Evolutionary conservation across 1,284 basidiomycete genomes (phyloP).

Genomic region (Ceratobasidium sp.): DNA sequence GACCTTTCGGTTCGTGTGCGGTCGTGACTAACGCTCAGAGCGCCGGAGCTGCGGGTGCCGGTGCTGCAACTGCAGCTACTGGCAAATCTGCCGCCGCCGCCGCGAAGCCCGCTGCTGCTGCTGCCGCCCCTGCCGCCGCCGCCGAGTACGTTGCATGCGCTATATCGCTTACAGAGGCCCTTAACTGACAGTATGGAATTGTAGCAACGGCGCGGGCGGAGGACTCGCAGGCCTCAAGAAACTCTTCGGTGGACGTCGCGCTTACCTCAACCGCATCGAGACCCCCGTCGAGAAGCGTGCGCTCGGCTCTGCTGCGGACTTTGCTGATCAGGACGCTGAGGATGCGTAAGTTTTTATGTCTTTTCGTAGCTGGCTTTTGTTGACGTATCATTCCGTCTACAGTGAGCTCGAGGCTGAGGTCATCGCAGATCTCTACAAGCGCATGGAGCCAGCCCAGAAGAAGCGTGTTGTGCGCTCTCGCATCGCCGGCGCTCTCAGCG

Average conservation of each 20-base stretch:
- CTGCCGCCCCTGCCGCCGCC: not conserved
- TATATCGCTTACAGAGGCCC: not conserved
- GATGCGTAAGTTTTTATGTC: not conserved
- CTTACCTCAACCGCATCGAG: slow-evolving; percentile 17
- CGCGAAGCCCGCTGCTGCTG: not conserved
- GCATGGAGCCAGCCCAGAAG: slow-evolving; percentile 14
- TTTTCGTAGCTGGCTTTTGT: not conserved
- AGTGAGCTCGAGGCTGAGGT: slow-evolving; percentile 20
- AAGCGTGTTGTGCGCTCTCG: slow-evolving; percentile 28
- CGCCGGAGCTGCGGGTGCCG: not conserved
- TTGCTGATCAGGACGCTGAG: slow-evolving; percentile 15
- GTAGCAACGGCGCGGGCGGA: not conserved
- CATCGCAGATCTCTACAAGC: slow-evolving; percentile 27
- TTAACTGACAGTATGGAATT: not conserved
- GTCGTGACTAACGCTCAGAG: slow-evolving; percentile 26
- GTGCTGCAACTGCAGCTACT: not conserved
- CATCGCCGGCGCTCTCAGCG: slow-evolving; percentile 11
- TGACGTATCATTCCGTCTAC: not conserved
- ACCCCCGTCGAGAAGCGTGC: slow-evolving; percentile 12
- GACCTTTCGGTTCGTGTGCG: slow-evolving; percentile 39
- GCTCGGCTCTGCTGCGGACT: not conserved
- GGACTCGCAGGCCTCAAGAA: slow-evolving; percentile 32
- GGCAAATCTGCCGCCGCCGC: slow-evolving; percentile 1
- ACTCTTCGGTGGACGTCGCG: slow-evolving; percentile 26
- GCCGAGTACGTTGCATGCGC: not conserved